Evolutionary conservation across 805 yeast species (phyloP).

Genomic region (Priceomyces medius): DNA sequence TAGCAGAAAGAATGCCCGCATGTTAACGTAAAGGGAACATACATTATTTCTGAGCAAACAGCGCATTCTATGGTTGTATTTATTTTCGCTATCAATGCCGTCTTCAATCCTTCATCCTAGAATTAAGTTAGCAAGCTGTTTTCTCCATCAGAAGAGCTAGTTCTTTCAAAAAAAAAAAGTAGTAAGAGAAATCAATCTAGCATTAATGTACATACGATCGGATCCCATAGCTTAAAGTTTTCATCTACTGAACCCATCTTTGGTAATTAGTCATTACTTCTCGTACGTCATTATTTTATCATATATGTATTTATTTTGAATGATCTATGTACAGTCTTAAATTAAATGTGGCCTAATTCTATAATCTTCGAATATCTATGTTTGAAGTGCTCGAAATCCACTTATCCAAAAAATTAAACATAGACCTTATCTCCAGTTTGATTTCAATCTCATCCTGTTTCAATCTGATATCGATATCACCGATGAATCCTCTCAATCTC

Average conservation of each 20-base stretch:
- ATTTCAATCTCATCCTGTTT: slow-evolving; percentile 32
- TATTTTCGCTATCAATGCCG: slow-evolving; percentile 26
- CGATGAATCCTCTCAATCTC: slow-evolving; percentile 30
- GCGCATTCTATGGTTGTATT: slow-evolving; percentile 49
- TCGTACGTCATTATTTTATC: not conserved
- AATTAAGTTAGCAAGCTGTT: slow-evolving; percentile 11
- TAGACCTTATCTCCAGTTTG: slow-evolving; percentile 14
- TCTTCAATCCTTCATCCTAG: slow-evolving; percentile 22
- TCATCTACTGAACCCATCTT: slow-evolving; percentile 8
- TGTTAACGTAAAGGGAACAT: slow-evolving; percentile 56
- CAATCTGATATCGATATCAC: slow-evolving; percentile 33
- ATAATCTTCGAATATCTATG: slow-evolving; percentile 11
- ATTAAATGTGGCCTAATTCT: not conserved
- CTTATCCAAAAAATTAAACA: slow-evolving; percentile 23
- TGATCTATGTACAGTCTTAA: slow-evolving; percentile 1
- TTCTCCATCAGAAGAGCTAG: not conserved
- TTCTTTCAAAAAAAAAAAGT: too few relatives aligned
- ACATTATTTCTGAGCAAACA: slow-evolving; percentile 69
- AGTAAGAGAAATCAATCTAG: too few relatives aligned
- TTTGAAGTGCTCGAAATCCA: slow-evolving; percentile 20
- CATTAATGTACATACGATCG: slow-evolving; percentile 6
- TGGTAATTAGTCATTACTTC: not conserved
- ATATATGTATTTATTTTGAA: not conserved
- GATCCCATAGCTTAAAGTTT: slow-evolving; percentile 5
- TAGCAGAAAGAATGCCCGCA: slow-evolving; percentile 82